phyloP scores from a whole-genome alignment of 805 yeast genomes.

The Blastobotrys attinorum region DNA sequence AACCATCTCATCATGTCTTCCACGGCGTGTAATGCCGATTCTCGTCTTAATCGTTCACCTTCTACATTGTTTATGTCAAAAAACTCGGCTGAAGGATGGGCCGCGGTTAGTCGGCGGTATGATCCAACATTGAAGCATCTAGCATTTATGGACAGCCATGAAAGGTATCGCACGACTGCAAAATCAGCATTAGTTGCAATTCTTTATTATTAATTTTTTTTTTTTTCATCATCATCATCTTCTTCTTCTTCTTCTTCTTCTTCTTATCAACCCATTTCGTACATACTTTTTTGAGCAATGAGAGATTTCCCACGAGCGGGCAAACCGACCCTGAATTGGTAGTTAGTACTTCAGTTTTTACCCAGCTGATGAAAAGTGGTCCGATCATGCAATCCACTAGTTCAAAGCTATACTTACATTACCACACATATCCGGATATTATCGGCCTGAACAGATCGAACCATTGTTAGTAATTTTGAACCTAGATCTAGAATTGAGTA shows the following conservation, averaged over 20 bases:
- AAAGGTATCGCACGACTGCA: constrained; percentile 80
- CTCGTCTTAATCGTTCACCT: constrained; percentile 53
- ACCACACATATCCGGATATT: constrained; percentile 76
- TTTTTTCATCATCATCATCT: constrained; percentile 1
- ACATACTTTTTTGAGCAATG: constrained; percentile 76
- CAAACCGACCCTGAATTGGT: constrained; percentile 31
- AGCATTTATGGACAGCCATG: constrained; percentile 86
- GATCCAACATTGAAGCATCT: constrained; percentile 85
- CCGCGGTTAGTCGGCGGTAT: constrained; percentile 60
- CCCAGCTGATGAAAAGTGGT: no score
- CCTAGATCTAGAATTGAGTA: no score
- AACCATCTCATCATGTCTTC: constrained; percentile 84
- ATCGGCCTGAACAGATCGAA: not conserved
- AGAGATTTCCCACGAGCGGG: constrained; percentile 80
- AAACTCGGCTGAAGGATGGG: constrained; percentile 67
- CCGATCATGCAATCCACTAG: no score
- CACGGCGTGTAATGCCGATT: constrained; percentile 67
- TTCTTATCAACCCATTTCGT: not conserved
- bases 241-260: not conserved
- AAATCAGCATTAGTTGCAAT: no score
- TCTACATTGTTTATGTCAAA: constrained; percentile 61
- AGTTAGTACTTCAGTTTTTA: not conserved
- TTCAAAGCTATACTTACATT: constrained; percentile 33
- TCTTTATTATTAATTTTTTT: constrained; percentile 8
- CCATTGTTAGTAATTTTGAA: not conserved